Percentiles rank a stretch among this genome's conserved stretches.
phyloP scores from a whole-genome alignment of 192 early-diverging fungal genomes.

The Allomyces arbusculus region DNA sequence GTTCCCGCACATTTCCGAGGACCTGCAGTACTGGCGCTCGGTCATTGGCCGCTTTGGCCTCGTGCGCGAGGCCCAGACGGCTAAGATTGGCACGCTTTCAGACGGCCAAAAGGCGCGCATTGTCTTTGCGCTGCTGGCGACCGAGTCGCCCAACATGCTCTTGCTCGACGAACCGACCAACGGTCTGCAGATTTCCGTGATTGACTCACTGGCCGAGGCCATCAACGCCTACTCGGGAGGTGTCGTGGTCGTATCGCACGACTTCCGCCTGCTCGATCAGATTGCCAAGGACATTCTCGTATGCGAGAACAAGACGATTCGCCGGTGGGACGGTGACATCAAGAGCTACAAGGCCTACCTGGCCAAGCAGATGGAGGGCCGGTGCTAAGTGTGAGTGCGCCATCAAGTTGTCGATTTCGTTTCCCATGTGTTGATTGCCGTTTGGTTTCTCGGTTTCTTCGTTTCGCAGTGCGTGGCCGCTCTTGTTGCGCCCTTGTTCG shows the following conservation, averaged over 20 bases:
- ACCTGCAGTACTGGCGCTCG: slow-evolving; percentile 76
- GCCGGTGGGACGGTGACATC: slow-evolving; percentile 61
- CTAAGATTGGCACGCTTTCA: slow-evolving; percentile 66
- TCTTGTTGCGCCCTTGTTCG: too few relatives aligned
- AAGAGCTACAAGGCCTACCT: slow-evolving; percentile 79
- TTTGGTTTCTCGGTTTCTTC: too few relatives aligned
- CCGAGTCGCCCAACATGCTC: slow-evolving; percentile 76
- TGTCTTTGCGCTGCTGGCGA: slow-evolving; percentile 84
- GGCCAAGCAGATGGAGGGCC: slow-evolving; percentile 46
- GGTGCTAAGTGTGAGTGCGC: too few relatives aligned
- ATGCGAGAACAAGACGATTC: slow-evolving; percentile 63
- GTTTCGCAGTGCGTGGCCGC: too few relatives aligned
- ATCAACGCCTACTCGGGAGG: slow-evolving; percentile 91
- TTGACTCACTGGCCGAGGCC: slow-evolving; percentile 85
- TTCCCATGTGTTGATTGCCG: too few relatives aligned
- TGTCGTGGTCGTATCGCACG: slow-evolving; percentile 94
- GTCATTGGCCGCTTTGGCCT: slow-evolving; percentile 85
- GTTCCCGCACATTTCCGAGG: slow-evolving; percentile 63
- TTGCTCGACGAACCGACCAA: slow-evolving; percentile 99
- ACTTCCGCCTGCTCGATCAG: slow-evolving; percentile 92
- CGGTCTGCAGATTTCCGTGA: slow-evolving; percentile 60
- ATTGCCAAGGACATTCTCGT: slow-evolving; percentile 88
- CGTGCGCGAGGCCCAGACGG: slow-evolving; percentile 78
- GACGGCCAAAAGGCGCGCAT: slow-evolving; percentile 91
- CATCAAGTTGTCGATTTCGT: too few relatives aligned